phyloP scores from a whole-genome alignment of 805 yeast species.

The Saccharomyces cerevisiae region DNA sequence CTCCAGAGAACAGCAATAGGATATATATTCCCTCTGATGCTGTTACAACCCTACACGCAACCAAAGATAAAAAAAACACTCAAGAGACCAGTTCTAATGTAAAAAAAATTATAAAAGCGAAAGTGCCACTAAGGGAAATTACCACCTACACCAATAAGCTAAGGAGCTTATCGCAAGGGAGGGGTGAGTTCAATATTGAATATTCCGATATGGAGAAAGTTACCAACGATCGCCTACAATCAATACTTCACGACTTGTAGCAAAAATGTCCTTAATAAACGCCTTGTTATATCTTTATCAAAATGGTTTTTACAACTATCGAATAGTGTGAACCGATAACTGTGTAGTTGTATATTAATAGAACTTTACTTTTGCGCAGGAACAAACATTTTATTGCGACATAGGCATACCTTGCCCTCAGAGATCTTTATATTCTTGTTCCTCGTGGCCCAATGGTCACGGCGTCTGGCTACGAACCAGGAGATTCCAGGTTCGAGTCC shows the following conservation, averaged over 20 bases:
- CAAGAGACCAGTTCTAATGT: background rate
- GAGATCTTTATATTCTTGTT: constrained; percentile 40
- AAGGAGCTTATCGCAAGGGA: constrained; percentile 81
- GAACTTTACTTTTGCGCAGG: too few relatives aligned
- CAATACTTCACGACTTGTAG: constrained; percentile 18
- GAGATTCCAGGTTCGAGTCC: constrained; percentile 50
- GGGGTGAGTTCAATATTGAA: constrained; percentile 76
- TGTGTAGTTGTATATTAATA: background rate
- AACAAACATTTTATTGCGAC: too few relatives aligned
- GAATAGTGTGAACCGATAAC: background rate
- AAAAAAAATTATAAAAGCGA: constrained; percentile 49
- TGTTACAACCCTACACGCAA: background rate
- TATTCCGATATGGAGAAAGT: constrained; percentile 67
- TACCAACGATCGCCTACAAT: constrained; percentile 40
- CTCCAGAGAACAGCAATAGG: background rate
- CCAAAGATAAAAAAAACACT: background rate
- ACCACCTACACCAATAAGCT: constrained; percentile 74
- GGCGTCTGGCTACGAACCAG: constrained; percentile 65
- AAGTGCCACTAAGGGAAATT: constrained; percentile 83
- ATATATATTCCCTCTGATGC: background rate
- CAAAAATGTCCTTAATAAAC: background rate
- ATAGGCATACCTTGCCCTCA: too few relatives aligned
- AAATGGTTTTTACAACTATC: too few relatives aligned
- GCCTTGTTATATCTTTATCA: background rate
- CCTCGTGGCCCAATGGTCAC: constrained; percentile 73